phyloP scores from a whole-genome alignment of 768 basidiomycete genomes.

The Auricularia cornea region DNA sequence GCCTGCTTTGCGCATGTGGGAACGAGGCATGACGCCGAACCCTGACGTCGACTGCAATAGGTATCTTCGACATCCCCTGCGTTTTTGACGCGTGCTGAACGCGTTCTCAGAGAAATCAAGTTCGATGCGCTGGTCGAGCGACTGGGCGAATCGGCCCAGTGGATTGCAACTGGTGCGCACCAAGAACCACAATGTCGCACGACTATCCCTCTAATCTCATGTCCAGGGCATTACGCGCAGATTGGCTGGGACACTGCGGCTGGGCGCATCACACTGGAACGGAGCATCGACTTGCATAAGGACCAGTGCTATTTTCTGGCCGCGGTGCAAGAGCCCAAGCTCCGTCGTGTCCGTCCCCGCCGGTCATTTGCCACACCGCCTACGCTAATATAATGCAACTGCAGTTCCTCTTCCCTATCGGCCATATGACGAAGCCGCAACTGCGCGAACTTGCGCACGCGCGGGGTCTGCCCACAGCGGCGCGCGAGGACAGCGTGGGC shows the following conservation, averaged over 20 bases:
- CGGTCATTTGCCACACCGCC: slow-evolving; percentile 1
- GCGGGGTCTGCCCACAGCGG: slow-evolving; percentile 60
- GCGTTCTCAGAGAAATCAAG: slow-evolving; percentile 65
- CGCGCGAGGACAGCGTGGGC: slow-evolving; percentile 82
- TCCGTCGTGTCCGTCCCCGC: slow-evolving; percentile 34
- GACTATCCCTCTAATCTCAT: neutral
- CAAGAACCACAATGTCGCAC: neutral
- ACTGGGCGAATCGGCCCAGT: slow-evolving; percentile 34
- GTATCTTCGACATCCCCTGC: slow-evolving; percentile 28
- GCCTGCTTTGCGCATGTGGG: slow-evolving; percentile 73
- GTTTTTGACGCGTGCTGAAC: neutral
- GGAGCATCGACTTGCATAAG: slow-evolving; percentile 51
- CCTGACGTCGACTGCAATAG: slow-evolving; percentile 91
- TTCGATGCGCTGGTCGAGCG: slow-evolving; percentile 75
- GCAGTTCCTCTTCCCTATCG: slow-evolving; percentile 74
- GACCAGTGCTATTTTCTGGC: slow-evolving; percentile 93
- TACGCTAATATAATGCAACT: neutral
- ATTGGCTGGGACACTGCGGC: slow-evolving; percentile 38
- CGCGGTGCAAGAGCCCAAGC: slow-evolving; percentile 56
- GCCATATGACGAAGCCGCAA: slow-evolving; percentile 52
- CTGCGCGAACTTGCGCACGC: slow-evolving; percentile 64
- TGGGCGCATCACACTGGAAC: slow-evolving; percentile 28
- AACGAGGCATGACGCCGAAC: slow-evolving; percentile 76
- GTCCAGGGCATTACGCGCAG: slow-evolving; percentile 76
- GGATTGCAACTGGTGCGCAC: slow-evolving; percentile 74